phyloP scores from a whole-genome alignment of 345 rosid species.

The Hibiscus trionum region DNA sequence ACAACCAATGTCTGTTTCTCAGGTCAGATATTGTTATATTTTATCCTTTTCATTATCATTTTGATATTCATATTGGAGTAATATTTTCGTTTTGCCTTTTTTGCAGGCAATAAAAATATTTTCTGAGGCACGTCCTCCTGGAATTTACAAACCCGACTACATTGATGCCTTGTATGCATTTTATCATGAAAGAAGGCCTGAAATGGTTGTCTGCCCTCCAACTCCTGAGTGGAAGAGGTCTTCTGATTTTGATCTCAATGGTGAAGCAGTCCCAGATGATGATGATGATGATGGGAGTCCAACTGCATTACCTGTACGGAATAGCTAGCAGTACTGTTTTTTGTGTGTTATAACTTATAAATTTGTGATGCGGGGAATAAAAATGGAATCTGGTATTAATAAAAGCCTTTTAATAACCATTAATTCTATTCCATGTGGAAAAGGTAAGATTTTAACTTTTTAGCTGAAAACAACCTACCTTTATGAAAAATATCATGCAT shows the following conservation, averaged over 20 bases:
- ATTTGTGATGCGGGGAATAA: not conserved
- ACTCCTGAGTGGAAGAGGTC: constrained; percentile 99
- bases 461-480: not conserved
- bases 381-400: not conserved
- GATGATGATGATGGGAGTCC: constrained; percentile 58
- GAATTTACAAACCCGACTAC: constrained; percentile 89
- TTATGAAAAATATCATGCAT: not conserved
- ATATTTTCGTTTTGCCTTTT: constrained; percentile 14
- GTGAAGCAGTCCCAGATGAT: constrained; percentile 79
- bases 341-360: not conserved
- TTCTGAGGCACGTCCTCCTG: constrained; percentile 92
- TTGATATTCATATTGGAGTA: not conserved
- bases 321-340: constrained; percentile 15
- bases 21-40: constrained; percentile 33
- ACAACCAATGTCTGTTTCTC: constrained; percentile 61
- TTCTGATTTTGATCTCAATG: constrained; percentile 90
- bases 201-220: constrained; percentile 55
- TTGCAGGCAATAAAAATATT: constrained; percentile 73
- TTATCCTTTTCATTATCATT: not conserved
- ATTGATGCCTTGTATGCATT: constrained; percentile 72
- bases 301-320: constrained; percentile 38
- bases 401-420: not conserved
- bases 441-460: not conserved
- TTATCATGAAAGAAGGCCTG: constrained; percentile 91
- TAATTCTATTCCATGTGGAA: not conserved